Evolutionary conservation across 192 early-diverging fungal species (phyloP).

Genomic region (Phlyctochytrium bullatum): DNA sequence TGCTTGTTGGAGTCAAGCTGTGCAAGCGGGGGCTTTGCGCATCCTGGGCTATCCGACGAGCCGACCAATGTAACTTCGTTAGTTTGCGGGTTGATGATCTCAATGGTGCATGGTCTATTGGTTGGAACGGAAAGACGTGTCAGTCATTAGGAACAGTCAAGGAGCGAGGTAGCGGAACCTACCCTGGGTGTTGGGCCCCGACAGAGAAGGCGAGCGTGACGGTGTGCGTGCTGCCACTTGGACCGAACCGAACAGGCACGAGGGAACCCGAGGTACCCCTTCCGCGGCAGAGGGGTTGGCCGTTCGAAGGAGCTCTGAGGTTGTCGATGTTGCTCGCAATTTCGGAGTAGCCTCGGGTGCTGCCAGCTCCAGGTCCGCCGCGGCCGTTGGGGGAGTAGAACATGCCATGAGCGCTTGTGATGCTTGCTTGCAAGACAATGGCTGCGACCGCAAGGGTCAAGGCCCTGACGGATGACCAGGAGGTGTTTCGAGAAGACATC

Average conservation of each 20-base stretch:
- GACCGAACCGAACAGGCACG: background rate
- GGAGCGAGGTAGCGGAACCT: background rate
- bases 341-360: background rate
- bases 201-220: background rate
- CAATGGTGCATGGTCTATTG: background rate
- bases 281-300: background rate
- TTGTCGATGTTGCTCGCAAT: background rate
- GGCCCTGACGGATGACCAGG: too few species aligned
- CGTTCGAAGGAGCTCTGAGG: background rate
- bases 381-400: background rate
- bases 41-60: background rate
- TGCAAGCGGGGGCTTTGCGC: background rate
- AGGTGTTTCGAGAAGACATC: too few species aligned
- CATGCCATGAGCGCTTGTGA: background rate
- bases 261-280: background rate
- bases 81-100: background rate
- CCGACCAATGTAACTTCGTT: background rate
- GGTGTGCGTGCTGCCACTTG: background rate
- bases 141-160: too few species aligned
- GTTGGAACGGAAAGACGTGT: background rate
- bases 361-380: background rate
- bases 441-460: too few species aligned
- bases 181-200: background rate
- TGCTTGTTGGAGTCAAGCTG: constrained; percentile 1
- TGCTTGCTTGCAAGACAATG: too few species aligned